These are phyloP conservation scores for Parasarocladium wereldwijsianum DNA, from an alignment of 2,329 filamentous ascomycete species.

Conservation along the genomic window DNA sequence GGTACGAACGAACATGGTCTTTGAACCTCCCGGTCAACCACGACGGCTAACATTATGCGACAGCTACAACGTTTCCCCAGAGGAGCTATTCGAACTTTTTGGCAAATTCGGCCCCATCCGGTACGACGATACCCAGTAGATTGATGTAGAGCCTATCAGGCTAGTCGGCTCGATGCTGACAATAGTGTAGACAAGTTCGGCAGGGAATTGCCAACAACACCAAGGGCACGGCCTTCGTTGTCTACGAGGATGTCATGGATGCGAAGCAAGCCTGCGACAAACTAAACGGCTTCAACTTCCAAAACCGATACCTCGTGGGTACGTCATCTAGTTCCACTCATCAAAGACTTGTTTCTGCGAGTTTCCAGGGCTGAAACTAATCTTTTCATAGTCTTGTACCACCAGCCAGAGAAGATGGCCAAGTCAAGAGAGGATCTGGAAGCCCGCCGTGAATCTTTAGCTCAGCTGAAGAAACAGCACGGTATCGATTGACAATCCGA, in stretches of 20 bases:
- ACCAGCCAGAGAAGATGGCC: constrained; percentile 52
- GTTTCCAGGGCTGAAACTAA: constrained; percentile 3
- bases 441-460: constrained; percentile 89
- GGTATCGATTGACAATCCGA: constrained; percentile 93
- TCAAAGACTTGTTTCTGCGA: not conserved
- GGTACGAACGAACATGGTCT: constrained; percentile 32
- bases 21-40: constrained; percentile 3
- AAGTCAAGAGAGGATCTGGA: constrained; percentile 90
- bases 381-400: constrained; percentile 36
- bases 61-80: constrained; percentile 97
- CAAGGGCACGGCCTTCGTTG: constrained; percentile 96
- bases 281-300: constrained; percentile 99
- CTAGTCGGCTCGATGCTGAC: constrained; percentile 13
- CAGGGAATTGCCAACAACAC: constrained; percentile 95
- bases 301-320: constrained; percentile 98
- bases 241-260: constrained; percentile 99
- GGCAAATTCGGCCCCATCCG: constrained; percentile 92
- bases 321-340: constrained; percentile 23
- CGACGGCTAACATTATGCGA: not conserved
- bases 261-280: constrained; percentile 98
- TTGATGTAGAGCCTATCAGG: too few relatives aligned
- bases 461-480: constrained; percentile 93
- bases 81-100: constrained; percentile 97
- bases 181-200: constrained; percentile 68
- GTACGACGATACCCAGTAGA: constrained; percentile 40